Evolutionary conservation across 345 rosid species (phyloP).

Genomic region (Linum trigynum): DNA sequence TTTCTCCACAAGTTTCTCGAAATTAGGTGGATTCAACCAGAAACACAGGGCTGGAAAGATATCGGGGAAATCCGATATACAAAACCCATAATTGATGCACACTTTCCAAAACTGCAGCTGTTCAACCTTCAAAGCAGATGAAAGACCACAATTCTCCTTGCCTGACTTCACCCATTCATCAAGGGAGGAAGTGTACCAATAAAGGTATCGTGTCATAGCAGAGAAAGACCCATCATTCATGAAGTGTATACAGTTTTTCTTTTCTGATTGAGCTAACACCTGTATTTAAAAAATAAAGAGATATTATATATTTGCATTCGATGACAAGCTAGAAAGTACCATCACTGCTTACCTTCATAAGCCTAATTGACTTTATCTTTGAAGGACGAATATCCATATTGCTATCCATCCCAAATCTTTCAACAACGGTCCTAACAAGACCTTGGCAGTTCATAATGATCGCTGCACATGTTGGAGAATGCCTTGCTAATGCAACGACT

Average conservation of each 20-base stretch:
- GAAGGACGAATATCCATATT: slow-evolving; percentile 35
- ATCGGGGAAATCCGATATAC: slow-evolving; percentile 57
- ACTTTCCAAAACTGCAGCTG: slow-evolving; percentile 77
- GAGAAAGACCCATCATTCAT: slow-evolving; percentile 43
- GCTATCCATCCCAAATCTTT: slow-evolving; percentile 43
- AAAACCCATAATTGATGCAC: slow-evolving; percentile 55
- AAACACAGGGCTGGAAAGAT: slow-evolving; percentile 72
- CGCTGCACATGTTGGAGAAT: slow-evolving; percentile 67
- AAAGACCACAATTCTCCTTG: slow-evolving; percentile 58
- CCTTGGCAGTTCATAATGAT: slow-evolving; percentile 68
- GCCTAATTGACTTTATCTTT: slow-evolving; percentile 52
- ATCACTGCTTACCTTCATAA: slow-evolving; percentile 49
- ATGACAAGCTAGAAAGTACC: not conserved
- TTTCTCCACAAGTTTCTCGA: slow-evolving; percentile 47
- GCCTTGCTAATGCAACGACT: slow-evolving; percentile 72
- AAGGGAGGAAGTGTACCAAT: slow-evolving; percentile 47
- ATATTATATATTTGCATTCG: slow-evolving; percentile 5
- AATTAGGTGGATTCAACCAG: slow-evolving; percentile 74
- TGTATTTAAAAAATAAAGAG: slow-evolving; percentile 19
- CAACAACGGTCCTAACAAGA: slow-evolving; percentile 51
- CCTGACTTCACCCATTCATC: slow-evolving; percentile 65
- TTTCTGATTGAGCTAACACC: slow-evolving; percentile 69
- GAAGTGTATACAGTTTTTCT: slow-evolving; percentile 44
- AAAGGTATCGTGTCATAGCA: slow-evolving; percentile 63
- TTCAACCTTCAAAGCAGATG: slow-evolving; percentile 67